Evolutionary conservation across 2,329 filamentous ascomycete species (phyloP).

Genomic region (Orbilia oligospora): DNA sequence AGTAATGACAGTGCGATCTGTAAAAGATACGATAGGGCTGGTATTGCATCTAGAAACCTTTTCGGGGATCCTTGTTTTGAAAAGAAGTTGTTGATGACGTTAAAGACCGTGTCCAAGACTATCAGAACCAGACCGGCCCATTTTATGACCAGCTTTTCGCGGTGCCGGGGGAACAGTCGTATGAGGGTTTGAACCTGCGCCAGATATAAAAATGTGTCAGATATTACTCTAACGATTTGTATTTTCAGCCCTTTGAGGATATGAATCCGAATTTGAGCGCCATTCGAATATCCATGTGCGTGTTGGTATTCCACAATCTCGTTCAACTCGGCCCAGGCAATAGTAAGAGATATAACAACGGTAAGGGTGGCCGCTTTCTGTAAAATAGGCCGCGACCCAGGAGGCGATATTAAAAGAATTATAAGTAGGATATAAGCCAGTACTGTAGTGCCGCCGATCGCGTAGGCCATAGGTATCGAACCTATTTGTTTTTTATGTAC

Average conservation of each 20-base stretch:
- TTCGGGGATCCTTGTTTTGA: constrained; percentile 75
- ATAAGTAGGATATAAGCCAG: constrained; percentile 93
- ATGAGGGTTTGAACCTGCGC: constrained; percentile 98
- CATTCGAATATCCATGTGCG: constrained; percentile 82
- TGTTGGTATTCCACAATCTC: constrained; percentile 87
- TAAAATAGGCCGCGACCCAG: constrained; percentile 92
- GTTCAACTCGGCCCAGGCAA: constrained; percentile 93
- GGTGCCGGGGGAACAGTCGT: constrained; percentile 92
- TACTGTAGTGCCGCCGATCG: constrained; percentile 89
- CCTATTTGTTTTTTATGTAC: constrained; percentile 16
- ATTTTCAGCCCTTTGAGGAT: constrained; percentile 89
- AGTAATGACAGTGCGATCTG: constrained; percentile 87
- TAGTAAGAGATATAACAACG: constrained; percentile 87
- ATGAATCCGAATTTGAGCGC: constrained; percentile 78
- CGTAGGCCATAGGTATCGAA: constrained; percentile 92
- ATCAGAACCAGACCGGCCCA: constrained; percentile 98
- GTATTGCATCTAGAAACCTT: constrained; percentile 88
- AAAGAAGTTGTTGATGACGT: constrained; percentile 88
- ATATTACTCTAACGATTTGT: constrained; percentile 90
- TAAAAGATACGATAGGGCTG: constrained; percentile 91
- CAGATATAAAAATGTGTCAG: constrained; percentile 96
- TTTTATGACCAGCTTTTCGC: constrained; percentile 98
- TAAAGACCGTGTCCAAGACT: constrained; percentile 89
- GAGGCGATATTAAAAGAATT: constrained; percentile 94
- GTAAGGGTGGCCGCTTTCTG: constrained; percentile 85